phyloP scores from a whole-genome alignment of 2,329 filamentous ascomycete genomes.

The Metarhizium sp. region DNA sequence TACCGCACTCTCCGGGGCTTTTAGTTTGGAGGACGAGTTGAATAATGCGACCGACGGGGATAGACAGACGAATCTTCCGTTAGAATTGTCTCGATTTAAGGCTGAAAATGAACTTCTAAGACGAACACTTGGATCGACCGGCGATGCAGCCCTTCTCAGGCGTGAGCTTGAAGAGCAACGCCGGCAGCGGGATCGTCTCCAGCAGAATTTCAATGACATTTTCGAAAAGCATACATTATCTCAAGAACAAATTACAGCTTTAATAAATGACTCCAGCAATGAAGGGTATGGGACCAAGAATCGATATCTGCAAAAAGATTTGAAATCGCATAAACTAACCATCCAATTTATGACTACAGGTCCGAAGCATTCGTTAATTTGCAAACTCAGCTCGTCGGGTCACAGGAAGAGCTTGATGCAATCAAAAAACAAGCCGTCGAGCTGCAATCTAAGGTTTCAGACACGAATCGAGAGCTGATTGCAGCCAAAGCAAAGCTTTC shows the following conservation, averaged over 20 bases:
- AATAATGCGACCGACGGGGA: slow-evolving; percentile 35
- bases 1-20: slow-evolving; percentile 12
- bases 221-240: slow-evolving; percentile 49
- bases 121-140: slow-evolving; percentile 42
- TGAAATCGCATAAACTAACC: slow-evolving; percentile 10
- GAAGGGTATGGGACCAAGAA: slow-evolving; percentile 42
- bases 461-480: slow-evolving; percentile 46
- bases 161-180: slow-evolving; percentile 47
- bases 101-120: slow-evolving; percentile 52
- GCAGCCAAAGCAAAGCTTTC: slow-evolving; percentile 43
- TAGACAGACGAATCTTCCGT: slow-evolving; percentile 29
- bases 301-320: slow-evolving; percentile 18
- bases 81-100: slow-evolving; percentile 49
- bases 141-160: slow-evolving; percentile 44
- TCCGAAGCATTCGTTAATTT: slow-evolving; percentile 43
- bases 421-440: slow-evolving; percentile 31
- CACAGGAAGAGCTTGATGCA: slow-evolving; percentile 37
- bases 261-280: slow-evolving; percentile 40
- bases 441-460: slow-evolving; percentile 39
- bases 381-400: slow-evolving; percentile 35
- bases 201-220: slow-evolving; percentile 44
- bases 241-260: slow-evolving; percentile 47
- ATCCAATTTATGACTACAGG: slow-evolving; percentile 40
- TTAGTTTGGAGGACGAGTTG: slow-evolving; percentile 52
- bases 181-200: slow-evolving; percentile 39